These are phyloP conservation scores for Kazachstania martiniae DNA, from an alignment of 805 yeast species.

Conservation along the genomic window DNA sequence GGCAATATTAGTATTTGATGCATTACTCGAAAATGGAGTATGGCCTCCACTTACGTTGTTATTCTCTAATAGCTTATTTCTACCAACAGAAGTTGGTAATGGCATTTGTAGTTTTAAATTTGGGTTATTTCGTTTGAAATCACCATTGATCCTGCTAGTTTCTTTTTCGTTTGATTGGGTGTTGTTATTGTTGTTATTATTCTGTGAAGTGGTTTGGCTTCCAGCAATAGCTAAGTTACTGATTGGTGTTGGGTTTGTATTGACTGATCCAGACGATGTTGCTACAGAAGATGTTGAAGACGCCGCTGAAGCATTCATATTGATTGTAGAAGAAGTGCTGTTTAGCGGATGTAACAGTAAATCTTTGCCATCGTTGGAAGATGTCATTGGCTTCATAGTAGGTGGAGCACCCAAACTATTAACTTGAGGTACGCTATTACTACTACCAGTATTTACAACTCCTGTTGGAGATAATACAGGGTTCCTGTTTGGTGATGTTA, in stretches of 20 bases:
- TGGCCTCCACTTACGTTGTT: neutral
- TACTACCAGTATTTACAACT: neutral
- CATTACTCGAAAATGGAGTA: neutral
- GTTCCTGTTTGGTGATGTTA: conserved; percentile 18
- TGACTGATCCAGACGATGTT: too few species aligned
- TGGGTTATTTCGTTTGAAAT: conserved; percentile 37
- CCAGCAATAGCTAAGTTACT: too few species aligned
- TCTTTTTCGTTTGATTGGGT: conserved; percentile 7
- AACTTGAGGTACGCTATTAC: neutral
- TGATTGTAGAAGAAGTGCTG: conserved; percentile 19
- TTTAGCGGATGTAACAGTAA: conserved; percentile 27
- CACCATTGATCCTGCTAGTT: conserved; percentile 21
- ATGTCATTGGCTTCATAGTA: conserved; percentile 28
- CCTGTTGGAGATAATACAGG: conserved; percentile 13
- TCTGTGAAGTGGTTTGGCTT: neutral
- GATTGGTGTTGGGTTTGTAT: too few species aligned
- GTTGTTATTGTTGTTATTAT: conserved; percentile 3
- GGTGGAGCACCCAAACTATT: conserved; percentile 27
- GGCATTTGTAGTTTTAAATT: conserved; percentile 67
- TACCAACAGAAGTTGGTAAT: conserved; percentile 40
- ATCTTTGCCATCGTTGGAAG: conserved; percentile 14
- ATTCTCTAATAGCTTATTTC: conserved; percentile 19
- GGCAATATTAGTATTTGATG: conserved; percentile 1
- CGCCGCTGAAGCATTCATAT: neutral
- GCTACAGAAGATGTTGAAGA: neutral